phyloP scores from a whole-genome alignment of 257 asterid species.

The Craterostigma plantagineum region DNA sequence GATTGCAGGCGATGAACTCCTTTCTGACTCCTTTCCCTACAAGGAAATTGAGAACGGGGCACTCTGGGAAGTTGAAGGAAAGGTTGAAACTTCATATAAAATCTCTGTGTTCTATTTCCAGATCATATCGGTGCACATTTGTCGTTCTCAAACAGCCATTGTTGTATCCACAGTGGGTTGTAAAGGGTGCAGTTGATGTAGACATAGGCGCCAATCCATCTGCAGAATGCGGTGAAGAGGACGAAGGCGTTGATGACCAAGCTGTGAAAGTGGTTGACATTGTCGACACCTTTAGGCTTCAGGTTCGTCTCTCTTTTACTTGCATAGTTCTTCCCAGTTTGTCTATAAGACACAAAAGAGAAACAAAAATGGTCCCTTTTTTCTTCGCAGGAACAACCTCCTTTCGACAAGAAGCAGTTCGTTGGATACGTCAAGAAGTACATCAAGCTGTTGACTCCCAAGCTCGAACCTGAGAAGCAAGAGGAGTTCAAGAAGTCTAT shows the following conservation, averaged over 20 bases:
- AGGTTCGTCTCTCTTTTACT: slow-evolving; percentile 22
- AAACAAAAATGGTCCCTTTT: not conserved
- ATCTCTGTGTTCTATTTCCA: too few species aligned
- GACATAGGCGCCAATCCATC: slow-evolving; percentile 95
- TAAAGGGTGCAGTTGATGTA: slow-evolving; percentile 38
- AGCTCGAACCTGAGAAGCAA: slow-evolving; percentile 40
- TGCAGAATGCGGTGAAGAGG: slow-evolving; percentile 58
- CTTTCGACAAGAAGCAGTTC: slow-evolving; percentile 73
- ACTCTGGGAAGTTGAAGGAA: slow-evolving; percentile 84
- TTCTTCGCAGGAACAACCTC: slow-evolving; percentile 72
- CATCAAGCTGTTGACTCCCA: slow-evolving; percentile 42
- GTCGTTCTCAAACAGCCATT: too few species aligned
- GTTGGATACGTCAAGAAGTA: slow-evolving; percentile 43
- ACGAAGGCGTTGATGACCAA: slow-evolving; percentile 68
- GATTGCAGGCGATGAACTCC: slow-evolving; percentile 67
- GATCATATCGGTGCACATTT: too few species aligned
- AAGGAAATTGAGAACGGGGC: slow-evolving; percentile 47
- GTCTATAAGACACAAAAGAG: too few species aligned
- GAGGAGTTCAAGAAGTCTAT: slow-evolving; percentile 50
- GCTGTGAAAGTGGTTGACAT: slow-evolving; percentile 58
- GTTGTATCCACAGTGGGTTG: slow-evolving; percentile 44
- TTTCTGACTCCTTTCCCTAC: slow-evolving; percentile 81
- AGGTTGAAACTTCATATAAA: slow-evolving; percentile 19
- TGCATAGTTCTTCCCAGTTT: too few species aligned
- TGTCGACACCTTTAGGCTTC: slow-evolving; percentile 80